phyloP scores from a whole-genome alignment of 2,329 filamentous ascomycete genomes.

The Leptoxyphium fumago region DNA sequence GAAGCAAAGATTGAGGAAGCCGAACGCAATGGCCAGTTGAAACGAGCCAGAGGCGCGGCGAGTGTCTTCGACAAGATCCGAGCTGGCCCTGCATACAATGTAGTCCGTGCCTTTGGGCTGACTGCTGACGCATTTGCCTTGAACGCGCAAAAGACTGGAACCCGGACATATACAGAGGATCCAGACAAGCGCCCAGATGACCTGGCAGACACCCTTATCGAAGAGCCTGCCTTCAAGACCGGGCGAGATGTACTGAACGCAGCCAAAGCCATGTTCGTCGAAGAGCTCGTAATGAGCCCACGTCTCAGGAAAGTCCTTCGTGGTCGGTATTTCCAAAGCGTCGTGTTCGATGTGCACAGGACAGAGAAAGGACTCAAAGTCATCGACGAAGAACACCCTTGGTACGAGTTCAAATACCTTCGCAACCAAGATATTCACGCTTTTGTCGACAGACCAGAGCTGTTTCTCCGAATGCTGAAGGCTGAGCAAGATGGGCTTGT shows the following conservation, averaged over 20 bases:
- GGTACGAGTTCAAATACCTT: constrained; percentile 96
- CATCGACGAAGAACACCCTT: constrained; percentile 89
- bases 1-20: constrained; percentile 54
- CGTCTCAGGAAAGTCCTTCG: constrained; percentile 80
- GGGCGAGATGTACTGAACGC: constrained; percentile 61
- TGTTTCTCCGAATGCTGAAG: constrained; percentile 94
- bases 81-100: constrained; percentile 60
- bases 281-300: constrained; percentile 78
- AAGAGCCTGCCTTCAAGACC: constrained; percentile 58
- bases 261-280: constrained; percentile 75
- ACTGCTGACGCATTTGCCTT: constrained; percentile 75
- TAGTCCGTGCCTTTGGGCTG: constrained; percentile 84
- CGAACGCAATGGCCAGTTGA: constrained; percentile 52
- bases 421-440: constrained; percentile 56
- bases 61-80: constrained; percentile 74
- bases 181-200: constrained; percentile 66
- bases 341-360: constrained; percentile 71
- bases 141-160: constrained; percentile 66
- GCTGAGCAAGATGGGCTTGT: constrained; percentile 89
- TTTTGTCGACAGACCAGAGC: constrained; percentile 68
- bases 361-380: constrained; percentile 89
- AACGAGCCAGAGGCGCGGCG: constrained; percentile 69
- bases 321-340: constrained; percentile 66
- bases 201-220: constrained; percentile 64
- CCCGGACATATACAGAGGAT: constrained; percentile 74